Evolutionary conservation across 768 basidiomycete genomes (phyloP), one percentile per base, ranked within the genome.

Genomic region (Leccinum ochraceum): DNA sequence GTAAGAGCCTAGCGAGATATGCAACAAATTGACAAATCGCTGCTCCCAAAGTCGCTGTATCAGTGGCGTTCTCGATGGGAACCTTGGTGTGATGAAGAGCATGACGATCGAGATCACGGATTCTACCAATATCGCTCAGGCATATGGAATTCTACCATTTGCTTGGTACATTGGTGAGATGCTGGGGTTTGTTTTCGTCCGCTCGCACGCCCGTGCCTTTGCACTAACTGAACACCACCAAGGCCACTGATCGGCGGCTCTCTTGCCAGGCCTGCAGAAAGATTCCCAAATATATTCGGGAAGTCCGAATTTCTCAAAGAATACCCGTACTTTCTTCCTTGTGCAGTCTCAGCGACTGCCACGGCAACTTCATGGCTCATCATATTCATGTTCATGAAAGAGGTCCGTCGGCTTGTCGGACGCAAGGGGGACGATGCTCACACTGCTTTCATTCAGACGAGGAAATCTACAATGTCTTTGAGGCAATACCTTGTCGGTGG

Each of bases 251-350:
- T 90, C 20, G 90, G 90, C 39, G 90, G 90, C 1, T 67, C 77
- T 14, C 73, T 92, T 26, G 83, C 86, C 10, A 81, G 75, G 39
- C 90, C 90, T 2, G 79, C 81, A 53, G 87, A 90, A 49, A 83
- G 82, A 24, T 90, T 88, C 69, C 88, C 89, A 1, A 63, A 64
- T 4, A 58, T 80, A 1, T 92, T 92, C 60, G 87, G 86, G 48
- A 61, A 74, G 39, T 78, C 76, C 4, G 62, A 65, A 17, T 90
- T 92, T 66, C 81, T 86, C 79, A 80, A 78, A 63, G 68, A 79
- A 54, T 87, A 87, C 70, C 89, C 90, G 0, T 92, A 92, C 72
- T 88, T 90, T 70, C 77, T 90, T 17, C 83, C 89, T 0, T 90
- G 89, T 64, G 79, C 85, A 13, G 80, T 88, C 16, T 77, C 86